Evolutionary conservation across 371 early-diverging fungal species (phyloP).

Genomic region (Lichtheimia hyalospora): DNA sequence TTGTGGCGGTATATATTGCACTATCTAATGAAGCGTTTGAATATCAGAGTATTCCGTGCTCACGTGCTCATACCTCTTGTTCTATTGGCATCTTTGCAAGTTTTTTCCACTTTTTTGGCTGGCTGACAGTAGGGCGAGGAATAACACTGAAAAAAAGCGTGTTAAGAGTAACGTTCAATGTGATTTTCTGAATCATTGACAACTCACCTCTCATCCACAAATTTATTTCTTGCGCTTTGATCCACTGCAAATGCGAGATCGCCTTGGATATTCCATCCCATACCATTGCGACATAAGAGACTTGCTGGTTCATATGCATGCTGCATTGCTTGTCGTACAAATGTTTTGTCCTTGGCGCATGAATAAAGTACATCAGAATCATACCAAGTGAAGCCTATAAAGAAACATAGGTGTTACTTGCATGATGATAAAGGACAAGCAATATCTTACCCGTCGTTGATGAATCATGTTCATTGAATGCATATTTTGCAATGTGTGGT

Average conservation of each 20-base stretch:
- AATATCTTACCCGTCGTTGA: slow-evolving; percentile 61
- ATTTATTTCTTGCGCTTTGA: slow-evolving; percentile 29
- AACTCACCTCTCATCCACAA: slow-evolving; percentile 45
- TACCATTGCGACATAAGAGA: slow-evolving; percentile 51
- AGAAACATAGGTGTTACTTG: neutral
- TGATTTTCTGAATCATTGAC: no score
- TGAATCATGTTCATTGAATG: slow-evolving; percentile 73
- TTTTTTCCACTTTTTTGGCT: slow-evolving; percentile 28
- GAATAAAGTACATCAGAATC: slow-evolving; percentile 67
- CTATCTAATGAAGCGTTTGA: slow-evolving; percentile 10
- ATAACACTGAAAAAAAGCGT: slow-evolving; percentile 4
- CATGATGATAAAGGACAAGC: neutral
- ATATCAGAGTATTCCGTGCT: neutral
- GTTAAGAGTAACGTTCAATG: neutral
- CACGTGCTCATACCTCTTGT: slow-evolving; percentile 21
- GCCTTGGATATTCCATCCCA: slow-evolving; percentile 73
- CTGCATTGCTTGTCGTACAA: slow-evolving; percentile 57
- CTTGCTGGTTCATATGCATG: slow-evolving; percentile 49
- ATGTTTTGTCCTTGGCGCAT: slow-evolving; percentile 78
- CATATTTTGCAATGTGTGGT: slow-evolving; percentile 71
- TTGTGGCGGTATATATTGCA: slow-evolving; percentile 52
- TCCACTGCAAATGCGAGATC: slow-evolving; percentile 69
- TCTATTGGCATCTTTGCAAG: slow-evolving; percentile 19
- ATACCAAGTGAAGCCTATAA: slow-evolving; percentile 67
- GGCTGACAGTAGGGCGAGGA: slow-evolving; percentile 17